Evolutionary conservation across 768 basidiomycete species (phyloP), one percentile per base, ranked within the genome.

Genomic region (Russula virescens): DNA sequence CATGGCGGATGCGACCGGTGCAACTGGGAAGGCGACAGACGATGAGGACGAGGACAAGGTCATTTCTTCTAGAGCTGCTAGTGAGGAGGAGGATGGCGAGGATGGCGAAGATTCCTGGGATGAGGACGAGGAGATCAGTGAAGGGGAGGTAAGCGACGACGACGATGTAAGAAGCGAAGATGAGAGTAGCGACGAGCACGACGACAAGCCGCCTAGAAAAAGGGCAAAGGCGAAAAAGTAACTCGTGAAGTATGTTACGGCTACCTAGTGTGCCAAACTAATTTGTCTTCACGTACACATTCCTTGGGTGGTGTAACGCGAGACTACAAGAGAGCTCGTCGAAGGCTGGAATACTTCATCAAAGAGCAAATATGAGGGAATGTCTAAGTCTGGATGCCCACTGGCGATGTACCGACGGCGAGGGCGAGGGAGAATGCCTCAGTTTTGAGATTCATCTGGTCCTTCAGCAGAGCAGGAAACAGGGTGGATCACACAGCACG

Each of bases 41-140:
- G 23, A 74, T 19, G 74, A 73, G 0, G 76, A 75, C 2, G 75
- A 75, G 10, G 69, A 75, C 21, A 6, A 21, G n/a, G n/a, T n/a
- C n/a, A n/a, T n/a, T 46, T 25, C 59, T 53, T 53, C 43, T 43
- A 76, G 73, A 26, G 72, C 75, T 11, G 77, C 73, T 11, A 69
- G 68, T 34, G 72, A 67, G 4, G 75, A 76, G 51, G 78, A 76
- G 23, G 76, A 73, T 6, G 23, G 11, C 23, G 76, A 74, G 2
- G 13, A 14, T 5, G 13, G 78, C 72, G 50, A 81, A 69, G 60
- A 3, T 5, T 70, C 68, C 1, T 79, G 82, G 79, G 82, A 86
- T 61, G 84, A 82, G 18, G 83, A 86, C 31, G 86, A 86, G 67
- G 86, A 85, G 68, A 79, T 83, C 60, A 84, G 81, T 47, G 86